A percentile compares a stretch with the other conserved stretches of the same genome.
Conservation (phyloP, 2,329 filamentous ascomycete genomes). For the Magnaporthiopsis poae region DNA sequence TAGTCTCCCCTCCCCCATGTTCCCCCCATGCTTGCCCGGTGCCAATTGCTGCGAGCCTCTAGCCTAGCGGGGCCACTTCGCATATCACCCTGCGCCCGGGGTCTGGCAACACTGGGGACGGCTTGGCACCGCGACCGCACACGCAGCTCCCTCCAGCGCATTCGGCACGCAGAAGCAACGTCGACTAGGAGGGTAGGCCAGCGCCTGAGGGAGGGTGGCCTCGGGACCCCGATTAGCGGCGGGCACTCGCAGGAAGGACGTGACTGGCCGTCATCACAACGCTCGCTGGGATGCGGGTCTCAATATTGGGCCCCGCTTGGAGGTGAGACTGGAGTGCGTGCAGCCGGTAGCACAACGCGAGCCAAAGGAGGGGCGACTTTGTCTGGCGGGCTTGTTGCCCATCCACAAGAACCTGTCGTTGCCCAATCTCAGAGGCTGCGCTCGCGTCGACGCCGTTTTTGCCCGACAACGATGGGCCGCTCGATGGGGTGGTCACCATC, state of each 20-base stretch:
- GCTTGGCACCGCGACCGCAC: too few relatives aligned
- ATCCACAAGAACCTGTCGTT: background rate
- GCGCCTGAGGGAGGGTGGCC: background rate
- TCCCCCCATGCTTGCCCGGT: background rate
- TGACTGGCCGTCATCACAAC: background rate
- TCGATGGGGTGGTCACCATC: background rate
- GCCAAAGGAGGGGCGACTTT: background rate
- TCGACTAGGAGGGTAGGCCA: background rate
- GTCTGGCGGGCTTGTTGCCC: background rate
- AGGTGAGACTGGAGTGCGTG: background rate
- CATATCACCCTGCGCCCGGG: background rate
- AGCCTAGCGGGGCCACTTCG: background rate
- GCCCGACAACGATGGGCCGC: background rate
- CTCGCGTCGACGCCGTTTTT: background rate
- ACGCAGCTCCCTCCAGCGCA: background rate
- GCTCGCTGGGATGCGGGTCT: background rate
- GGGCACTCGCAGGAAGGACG: background rate
- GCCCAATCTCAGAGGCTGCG: background rate
- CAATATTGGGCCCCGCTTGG: background rate
- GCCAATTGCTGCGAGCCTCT: background rate
- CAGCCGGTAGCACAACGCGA: background rate
- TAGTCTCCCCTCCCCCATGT: background rate
- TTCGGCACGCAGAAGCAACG: background rate
- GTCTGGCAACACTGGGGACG: background rate
- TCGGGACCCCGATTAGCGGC: background rate